Evolutionary conservation across 345 rosid species (phyloP).

Genomic region (Luvunga scandens): DNA sequence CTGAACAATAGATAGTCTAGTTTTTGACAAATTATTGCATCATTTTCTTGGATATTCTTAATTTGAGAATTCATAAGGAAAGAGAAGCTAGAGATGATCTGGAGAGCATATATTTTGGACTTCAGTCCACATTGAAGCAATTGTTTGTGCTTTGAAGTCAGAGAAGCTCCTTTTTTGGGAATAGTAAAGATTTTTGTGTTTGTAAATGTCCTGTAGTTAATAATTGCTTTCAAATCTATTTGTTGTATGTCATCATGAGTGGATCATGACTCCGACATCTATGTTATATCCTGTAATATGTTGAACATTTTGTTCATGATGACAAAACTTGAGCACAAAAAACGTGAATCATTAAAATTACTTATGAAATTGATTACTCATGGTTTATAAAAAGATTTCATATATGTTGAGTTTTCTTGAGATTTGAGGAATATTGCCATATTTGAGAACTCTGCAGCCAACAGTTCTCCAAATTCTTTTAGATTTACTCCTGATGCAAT

Average conservation of each 20-base stretch:
- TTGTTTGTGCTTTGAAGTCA: not conserved
- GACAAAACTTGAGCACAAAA: not conserved
- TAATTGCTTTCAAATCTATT: not conserved
- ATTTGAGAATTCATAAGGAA: not conserved
- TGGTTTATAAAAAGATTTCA: not conserved
- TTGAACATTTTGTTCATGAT: not conserved
- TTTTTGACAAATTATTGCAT: not conserved
- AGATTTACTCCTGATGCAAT: not conserved
- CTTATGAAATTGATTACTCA: not conserved
- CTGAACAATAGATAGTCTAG: not conserved
- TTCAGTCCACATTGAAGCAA: not conserved
- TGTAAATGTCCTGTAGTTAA: not conserved
- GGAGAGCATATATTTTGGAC: not conserved
- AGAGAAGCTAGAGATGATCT: not conserved
- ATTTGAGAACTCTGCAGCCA: not conserved
- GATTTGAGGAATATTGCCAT: not conserved
- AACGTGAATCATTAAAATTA: not conserved
- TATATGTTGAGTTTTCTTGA: not conserved
- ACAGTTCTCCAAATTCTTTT: not conserved
- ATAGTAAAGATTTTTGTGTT: not conserved
- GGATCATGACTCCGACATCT: not conserved
- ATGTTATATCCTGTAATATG: not conserved
- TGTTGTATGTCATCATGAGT: not conserved
- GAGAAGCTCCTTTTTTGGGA: conserved; percentile 1
- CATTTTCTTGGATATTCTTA: not conserved